Conservation (phyloP, 495 filamentous ascomycete species). For the Astrothelium subdiscretum region DNA sequence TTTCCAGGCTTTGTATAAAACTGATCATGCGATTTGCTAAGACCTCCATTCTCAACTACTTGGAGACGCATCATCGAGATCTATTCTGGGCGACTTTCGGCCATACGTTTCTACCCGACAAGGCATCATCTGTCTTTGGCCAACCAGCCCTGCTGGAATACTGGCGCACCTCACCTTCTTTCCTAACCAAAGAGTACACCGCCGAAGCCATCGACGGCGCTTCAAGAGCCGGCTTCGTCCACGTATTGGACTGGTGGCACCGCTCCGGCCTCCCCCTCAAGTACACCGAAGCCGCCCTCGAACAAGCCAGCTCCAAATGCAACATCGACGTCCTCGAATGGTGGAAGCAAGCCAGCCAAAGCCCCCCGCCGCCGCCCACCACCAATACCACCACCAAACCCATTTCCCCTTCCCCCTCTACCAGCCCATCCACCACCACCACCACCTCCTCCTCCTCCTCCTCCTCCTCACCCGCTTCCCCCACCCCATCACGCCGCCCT, state of each 20-base stretch:
- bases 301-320: slow-evolving; percentile 71
- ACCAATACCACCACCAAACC: slow-evolving; percentile 16
- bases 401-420: slow-evolving; percentile 3
- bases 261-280: slow-evolving; percentile 65
- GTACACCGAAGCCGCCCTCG: slow-evolving; percentile 76
- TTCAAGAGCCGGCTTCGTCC: slow-evolving; percentile 67
- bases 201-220: slow-evolving; percentile 79
- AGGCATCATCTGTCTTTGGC: slow-evolving; percentile 77
- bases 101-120: slow-evolving; percentile 69
- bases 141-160: slow-evolving; percentile 74
- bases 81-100: slow-evolving; percentile 75
- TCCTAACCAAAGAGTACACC: slow-evolving; percentile 66
- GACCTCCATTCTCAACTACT: slow-evolving; percentile 62
- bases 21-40: slow-evolving; percentile 84
- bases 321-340: slow-evolving; percentile 77
- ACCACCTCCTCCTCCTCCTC: background rate
- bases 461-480: background rate
- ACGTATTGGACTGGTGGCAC: slow-evolving; percentile 87
- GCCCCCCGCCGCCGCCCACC: slow-evolving; percentile 21
- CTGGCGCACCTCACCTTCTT: slow-evolving; percentile 69
- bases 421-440: slow-evolving; percentile 7
- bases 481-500: slow-evolving; percentile 7
- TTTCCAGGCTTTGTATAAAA: slow-evolving; percentile 72
- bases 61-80: slow-evolving; percentile 65
- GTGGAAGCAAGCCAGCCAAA: slow-evolving; percentile 55